These are phyloP conservation scores for Kalmanozyma brasiliensis DNA, from an alignment of 1,284 basidiomycete species.

Conservation along the genomic window DNA sequence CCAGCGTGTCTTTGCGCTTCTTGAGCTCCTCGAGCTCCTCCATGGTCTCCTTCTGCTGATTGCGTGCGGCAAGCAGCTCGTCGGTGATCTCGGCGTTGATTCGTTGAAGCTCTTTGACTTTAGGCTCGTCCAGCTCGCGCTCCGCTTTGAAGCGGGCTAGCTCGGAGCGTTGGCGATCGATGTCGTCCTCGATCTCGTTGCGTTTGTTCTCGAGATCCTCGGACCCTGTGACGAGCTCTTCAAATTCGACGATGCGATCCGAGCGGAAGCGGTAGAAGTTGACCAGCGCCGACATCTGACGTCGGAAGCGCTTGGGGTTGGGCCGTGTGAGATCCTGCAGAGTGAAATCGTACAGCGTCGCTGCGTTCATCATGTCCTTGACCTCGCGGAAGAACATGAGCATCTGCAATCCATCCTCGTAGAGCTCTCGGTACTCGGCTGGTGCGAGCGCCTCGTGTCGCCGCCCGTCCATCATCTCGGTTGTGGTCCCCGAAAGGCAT, in stretches of 20 bases:
- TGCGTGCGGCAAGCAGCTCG: conserved; percentile 70
- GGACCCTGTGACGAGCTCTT: conserved; percentile 74
- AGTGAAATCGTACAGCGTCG: conserved; percentile 63
- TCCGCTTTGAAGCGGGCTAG: conserved; percentile 59
- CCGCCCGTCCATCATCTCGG: conserved; percentile 56
- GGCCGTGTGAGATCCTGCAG: conserved; percentile 64
- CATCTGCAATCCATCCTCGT: conserved; percentile 58
- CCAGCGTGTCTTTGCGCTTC: conserved; percentile 40
- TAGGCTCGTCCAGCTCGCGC: conserved; percentile 73
- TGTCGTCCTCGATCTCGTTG: conserved; percentile 71
- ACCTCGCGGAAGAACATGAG: conserved; percentile 63
- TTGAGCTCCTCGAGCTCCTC: conserved; percentile 54
- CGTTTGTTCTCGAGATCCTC: conserved; percentile 75
- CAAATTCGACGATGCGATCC: conserved; percentile 71
- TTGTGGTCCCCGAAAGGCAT: conserved; percentile 53
- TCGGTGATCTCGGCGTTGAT: conserved; percentile 85
- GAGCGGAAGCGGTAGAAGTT: conserved; percentile 66
- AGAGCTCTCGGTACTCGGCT: conserved; percentile 56
- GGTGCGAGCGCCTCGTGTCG: conserved; percentile 38
- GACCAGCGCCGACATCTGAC: conserved; percentile 64
- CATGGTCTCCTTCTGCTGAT: conserved; percentile 53
- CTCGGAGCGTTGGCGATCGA: conserved; percentile 73
- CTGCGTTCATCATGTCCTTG: conserved; percentile 63
- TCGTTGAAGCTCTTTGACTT: conserved; percentile 75
- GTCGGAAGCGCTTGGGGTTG: conserved; percentile 61